Evolutionary conservation across 306 rosid species (phyloP).

Genomic region (Fragaria ananassa): DNA sequence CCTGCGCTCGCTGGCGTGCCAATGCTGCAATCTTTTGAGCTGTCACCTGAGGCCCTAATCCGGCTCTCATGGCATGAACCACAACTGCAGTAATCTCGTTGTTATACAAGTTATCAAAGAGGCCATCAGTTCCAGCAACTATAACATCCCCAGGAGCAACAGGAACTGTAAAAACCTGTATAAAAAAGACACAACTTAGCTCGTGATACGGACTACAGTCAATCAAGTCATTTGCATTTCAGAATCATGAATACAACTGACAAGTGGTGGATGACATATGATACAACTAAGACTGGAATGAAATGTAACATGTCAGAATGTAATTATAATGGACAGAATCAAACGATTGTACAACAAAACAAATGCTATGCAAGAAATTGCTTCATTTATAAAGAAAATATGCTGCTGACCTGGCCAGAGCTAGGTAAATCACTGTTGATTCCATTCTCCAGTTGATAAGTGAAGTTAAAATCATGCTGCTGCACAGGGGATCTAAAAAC

Average conservation of each 20-base stretch:
- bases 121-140: conserved; percentile 90
- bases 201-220: background rate
- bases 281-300: background rate
- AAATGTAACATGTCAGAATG: background rate
- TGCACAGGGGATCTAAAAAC: conserved; percentile 89
- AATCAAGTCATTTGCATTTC: background rate
- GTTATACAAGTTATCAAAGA: conserved; percentile 85
- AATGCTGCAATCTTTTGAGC: conserved; percentile 98
- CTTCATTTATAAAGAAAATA: background rate
- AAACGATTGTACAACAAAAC: background rate
- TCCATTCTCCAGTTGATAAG: conserved; percentile 84
- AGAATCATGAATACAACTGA: background rate
- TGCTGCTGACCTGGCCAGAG: conserved; percentile 83
- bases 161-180: conserved; percentile 79
- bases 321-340: background rate
- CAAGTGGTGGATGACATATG: background rate
- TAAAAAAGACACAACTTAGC: conserved; percentile 24
- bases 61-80: conserved; percentile 79
- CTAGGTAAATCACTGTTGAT: conserved; percentile 85
- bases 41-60: conserved; percentile 76
- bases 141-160: conserved; percentile 83
- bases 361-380: background rate
- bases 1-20: conserved; percentile 93
- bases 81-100: conserved; percentile 91
- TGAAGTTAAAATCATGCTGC: conserved; percentile 97